Base-by-base conservation (phyloP, 495 filamentous ascomycete species). In the Podospora bellae-mahoneyi region DNA sequence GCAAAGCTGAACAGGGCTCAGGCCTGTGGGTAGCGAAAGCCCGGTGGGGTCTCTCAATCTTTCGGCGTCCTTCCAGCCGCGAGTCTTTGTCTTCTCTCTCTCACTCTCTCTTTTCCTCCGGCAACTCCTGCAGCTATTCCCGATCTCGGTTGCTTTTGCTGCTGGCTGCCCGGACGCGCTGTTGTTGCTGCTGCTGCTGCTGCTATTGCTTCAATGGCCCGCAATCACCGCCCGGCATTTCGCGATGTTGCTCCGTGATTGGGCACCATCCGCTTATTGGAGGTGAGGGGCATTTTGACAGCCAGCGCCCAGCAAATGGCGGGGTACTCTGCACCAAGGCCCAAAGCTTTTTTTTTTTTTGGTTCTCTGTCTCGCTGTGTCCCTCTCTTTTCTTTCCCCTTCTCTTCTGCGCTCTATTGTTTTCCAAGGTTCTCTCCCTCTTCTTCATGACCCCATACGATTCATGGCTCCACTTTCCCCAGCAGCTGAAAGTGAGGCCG, bases 161-260 rank as follows among this genome's bases (percentile, higher is more conserved):
- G 34, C 39, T 48, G 9, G 39, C 39, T 48, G 39, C 39, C 15
- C 39, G 39, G 39, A 10, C 39, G 39, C 39, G 39, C 39, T 48
- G 39, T 48, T 48, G 39, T 10, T 32, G 30, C 15, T 27, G 58
- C 58, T 23, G 23, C 58, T 19, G 4, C 23, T 23, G 23, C 23
- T 23, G 23, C n/a, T n/a, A n/a, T 2, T 39, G 34, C 34, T 39
- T 39, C 34, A 10, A 39, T 39, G 34, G 34, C 15, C 39, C 39
- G 39, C 39, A 48, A 32, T 23, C 32, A 55, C 2, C 44, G 60
- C 64, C 64, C 60, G 70, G 66, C 57, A 64, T 20, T 54, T 68
- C 67, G 59, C 64, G 60, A 64, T 60, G 60, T 39, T 59, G 66
- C 39, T 64, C 66, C 63, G 64, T 72, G 70, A 72, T 72, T 72